Percentiles rank a stretch among this genome's conserved stretches.
Evolutionary conservation across 805 yeast species (phyloP).

Genomic region (Ogataea zsoltii): DNA sequence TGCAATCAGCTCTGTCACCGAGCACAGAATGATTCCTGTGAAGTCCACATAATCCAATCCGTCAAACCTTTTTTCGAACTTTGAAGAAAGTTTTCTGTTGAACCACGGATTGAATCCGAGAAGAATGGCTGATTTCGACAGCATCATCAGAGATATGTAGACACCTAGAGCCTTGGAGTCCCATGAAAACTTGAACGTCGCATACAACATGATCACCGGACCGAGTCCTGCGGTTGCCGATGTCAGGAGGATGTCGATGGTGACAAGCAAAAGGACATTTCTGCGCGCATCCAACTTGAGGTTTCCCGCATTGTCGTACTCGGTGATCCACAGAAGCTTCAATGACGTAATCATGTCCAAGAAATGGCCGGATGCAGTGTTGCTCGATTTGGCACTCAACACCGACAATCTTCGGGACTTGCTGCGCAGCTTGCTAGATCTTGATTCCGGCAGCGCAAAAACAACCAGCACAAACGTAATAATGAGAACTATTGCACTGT

Average conservation of each 20-base stretch:
- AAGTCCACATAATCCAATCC: conserved; percentile 50
- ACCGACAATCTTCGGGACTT: conserved; percentile 45
- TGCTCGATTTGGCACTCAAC: conserved; percentile 3
- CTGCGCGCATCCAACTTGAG: conserved; percentile 38
- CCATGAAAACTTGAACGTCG: conserved; percentile 57
- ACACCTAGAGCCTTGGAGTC: conserved; percentile 54
- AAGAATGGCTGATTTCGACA: conserved; percentile 49
- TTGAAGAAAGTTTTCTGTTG: conserved; percentile 37
- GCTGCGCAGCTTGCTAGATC: conserved; percentile 53
- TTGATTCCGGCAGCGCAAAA: conserved; percentile 59
- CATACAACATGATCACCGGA: conserved; percentile 49
- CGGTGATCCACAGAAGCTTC: conserved; percentile 54
- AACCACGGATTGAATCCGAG: conserved; percentile 53
- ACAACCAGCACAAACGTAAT: conserved; percentile 37
- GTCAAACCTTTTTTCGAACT: conserved; percentile 36
- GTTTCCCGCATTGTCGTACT: conserved; percentile 29
- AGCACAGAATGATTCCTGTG: conserved; percentile 29
- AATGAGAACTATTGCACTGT: conserved; percentile 26
- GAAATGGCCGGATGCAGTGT: neutral
- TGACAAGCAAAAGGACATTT: conserved; percentile 50
- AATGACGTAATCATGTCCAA: conserved; percentile 46
- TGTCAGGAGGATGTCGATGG: conserved; percentile 45
- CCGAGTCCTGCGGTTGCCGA: conserved; percentile 42
- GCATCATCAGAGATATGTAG: conserved; percentile 52
- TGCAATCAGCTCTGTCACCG: conserved; percentile 42